A percentile compares a stretch with the other conserved stretches of the same genome.
Evolutionary conservation across 2,329 filamentous ascomycete species (phyloP).

Genomic region (Ceratocystiopsis brevicomis): DNA sequence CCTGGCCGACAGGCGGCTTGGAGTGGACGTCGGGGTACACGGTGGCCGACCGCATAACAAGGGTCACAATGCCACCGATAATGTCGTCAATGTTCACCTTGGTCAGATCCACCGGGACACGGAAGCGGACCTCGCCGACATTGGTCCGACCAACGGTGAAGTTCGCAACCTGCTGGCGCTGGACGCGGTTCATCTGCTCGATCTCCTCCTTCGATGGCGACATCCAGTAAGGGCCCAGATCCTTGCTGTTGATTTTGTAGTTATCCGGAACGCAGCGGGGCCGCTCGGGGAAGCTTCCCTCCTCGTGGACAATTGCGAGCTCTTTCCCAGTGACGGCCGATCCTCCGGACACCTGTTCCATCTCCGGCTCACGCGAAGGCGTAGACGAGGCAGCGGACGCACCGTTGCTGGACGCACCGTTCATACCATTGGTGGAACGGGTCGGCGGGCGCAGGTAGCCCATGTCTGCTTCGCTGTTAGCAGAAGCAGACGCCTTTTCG

Average conservation of each 20-base stretch:
- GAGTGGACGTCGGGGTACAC: slow-evolving; percentile 62
- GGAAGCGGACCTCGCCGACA: slow-evolving; percentile 68
- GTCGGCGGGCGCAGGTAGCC: slow-evolving; percentile 37
- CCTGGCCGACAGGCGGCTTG: slow-evolving; percentile 73
- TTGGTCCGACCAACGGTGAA: slow-evolving; percentile 71
- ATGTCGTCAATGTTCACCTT: slow-evolving; percentile 65
- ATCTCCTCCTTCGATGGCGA: slow-evolving; percentile 57
- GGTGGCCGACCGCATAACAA: slow-evolving; percentile 62
- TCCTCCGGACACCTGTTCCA: slow-evolving; percentile 31
- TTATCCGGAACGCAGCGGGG: slow-evolving; percentile 9
- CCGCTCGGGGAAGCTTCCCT: slow-evolving; percentile 27
- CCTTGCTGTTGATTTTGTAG: slow-evolving; percentile 16
- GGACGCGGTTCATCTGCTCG: slow-evolving; percentile 57
- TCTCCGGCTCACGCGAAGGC: slow-evolving; percentile 26
- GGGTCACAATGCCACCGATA: slow-evolving; percentile 53
- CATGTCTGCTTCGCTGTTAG: slow-evolving; percentile 36
- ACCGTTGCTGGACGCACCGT: slow-evolving; percentile 17
- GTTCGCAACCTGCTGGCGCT: slow-evolving; percentile 53
- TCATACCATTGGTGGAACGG: slow-evolving; percentile 22
- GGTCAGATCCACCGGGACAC: slow-evolving; percentile 64
- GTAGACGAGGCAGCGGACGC: not conserved
- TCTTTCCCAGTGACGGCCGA: slow-evolving; percentile 45
- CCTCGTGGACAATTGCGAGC: slow-evolving; percentile 61
- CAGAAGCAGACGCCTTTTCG: not conserved
- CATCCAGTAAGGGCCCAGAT: slow-evolving; percentile 66